Percentiles rank a stretch among this genome's conserved stretches.
Evolutionary conservation across 176 grass and related monocot genomes (phyloP).

Genomic region (Avena sativa): DNA sequence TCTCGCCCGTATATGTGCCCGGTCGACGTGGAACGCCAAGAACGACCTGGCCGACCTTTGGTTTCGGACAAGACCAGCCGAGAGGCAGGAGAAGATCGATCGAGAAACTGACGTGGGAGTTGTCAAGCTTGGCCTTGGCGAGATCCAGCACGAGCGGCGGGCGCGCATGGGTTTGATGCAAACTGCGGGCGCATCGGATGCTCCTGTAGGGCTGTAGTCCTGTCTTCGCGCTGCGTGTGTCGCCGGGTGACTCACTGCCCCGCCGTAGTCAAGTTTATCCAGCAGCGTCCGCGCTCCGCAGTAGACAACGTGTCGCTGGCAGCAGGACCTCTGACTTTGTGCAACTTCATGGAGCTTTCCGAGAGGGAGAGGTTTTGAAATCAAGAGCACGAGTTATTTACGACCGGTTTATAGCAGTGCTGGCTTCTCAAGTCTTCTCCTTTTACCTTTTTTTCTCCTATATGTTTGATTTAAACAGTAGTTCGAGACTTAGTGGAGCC

Average conservation of each 20-base stretch:
- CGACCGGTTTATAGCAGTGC: no score
- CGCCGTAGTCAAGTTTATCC: neutral
- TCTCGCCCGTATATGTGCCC: no score
- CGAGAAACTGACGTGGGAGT: neutral
- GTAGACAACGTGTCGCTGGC: neutral
- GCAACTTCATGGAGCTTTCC: neutral
- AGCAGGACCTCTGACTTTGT: neutral
- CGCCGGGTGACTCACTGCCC: neutral
- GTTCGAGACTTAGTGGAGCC: no score
- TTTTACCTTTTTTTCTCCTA: no score
- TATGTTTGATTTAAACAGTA: no score
- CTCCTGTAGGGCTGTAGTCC: no score
- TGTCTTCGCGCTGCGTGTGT: no score
- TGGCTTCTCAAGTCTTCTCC: no score
- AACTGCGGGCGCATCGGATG: neutral
- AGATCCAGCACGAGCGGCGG: neutral
- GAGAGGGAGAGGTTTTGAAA: neutral
- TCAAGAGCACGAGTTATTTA: neutral
- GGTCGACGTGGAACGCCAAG: neutral
- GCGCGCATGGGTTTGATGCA: neutral
- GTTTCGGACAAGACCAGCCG: neutral
- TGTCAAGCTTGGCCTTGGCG: neutral
- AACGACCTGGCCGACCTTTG: no score
- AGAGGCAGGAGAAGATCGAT: neutral
- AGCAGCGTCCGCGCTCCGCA: neutral